Evolutionary conservation across 345 rosid genomes (phyloP), one percentile per base, ranked within the genome.

Genomic region (Crucihimalaya himalaica): DNA sequence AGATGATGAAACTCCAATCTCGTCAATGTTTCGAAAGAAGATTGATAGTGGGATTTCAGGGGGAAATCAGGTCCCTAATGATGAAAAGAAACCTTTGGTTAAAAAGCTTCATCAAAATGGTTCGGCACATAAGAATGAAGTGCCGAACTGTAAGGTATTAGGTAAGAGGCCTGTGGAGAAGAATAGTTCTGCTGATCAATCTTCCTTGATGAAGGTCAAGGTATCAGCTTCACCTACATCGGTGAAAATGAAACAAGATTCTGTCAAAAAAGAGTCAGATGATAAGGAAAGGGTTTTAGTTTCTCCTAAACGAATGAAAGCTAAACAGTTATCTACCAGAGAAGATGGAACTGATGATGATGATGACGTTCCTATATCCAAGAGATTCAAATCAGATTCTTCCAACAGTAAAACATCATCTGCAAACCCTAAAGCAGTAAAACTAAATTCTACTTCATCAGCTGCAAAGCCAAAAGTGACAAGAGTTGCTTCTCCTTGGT

Each of bases 151-250:
- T 18, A 42, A 57, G 50, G 43, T 80, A 54, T 66, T 83, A 19
- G 79, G 73, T 77, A 96, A 96, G 86, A 92, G 99, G 72, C 93
- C 93, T 64, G 46, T 86, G 75, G 96, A 89, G 66, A 86, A 82
- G 80, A 78, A 69, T 13, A 74, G 16, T 71, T 77, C 84, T 35
- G 76, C 84, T 54, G 74, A 66, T 75, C 85, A 81, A 72, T 76
- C 85, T 70, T 83, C 79, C 58, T 70, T 63, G 59, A 92, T 92
- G 83, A 96, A 79, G 84, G 84, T 68, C 55, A 96, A 90, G 88
- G 63, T 86, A 59, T 82, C 83, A 54, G 82, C 68, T 82, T 62
- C 78, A 48, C 78, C 87, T 66, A 47, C 81, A 53, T 47, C 81
- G 51, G 53, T 74, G 53, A 82, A 83, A 82, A 53, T 77, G 65